These are phyloP conservation scores for Spergularia bocconei DNA, from an alignment of 148 eudicot genomes.

Conservation along the genomic window DNA sequence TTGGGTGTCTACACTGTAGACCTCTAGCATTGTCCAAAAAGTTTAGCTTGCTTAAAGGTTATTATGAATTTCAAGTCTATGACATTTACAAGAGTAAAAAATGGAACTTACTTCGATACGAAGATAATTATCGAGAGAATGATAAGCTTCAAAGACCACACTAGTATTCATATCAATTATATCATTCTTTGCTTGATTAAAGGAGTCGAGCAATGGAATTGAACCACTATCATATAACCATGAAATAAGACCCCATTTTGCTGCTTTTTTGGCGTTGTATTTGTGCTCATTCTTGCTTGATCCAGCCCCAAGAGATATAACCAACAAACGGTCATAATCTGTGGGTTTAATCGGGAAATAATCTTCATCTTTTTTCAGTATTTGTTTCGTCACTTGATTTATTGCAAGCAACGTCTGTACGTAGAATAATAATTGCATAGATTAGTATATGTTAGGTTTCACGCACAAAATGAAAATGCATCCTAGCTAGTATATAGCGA, in stretches of 20 bases:
- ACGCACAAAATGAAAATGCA: too few relatives aligned
- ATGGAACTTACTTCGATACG: constrained; percentile 47
- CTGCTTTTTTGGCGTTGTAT: constrained; percentile 37
- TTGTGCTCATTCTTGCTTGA: constrained; percentile 25
- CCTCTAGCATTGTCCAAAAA: too few relatives aligned
- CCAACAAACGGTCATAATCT: constrained; percentile 37
- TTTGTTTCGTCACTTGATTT: constrained; percentile 47
- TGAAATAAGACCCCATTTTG: constrained; percentile 53
- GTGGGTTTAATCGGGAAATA: constrained; percentile 39
- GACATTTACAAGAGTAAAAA: too few relatives aligned
- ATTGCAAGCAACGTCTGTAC: constrained; percentile 48
- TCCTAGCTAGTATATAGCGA: too few relatives aligned
- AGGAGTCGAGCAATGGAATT: constrained; percentile 37
- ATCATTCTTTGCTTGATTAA: constrained; percentile 34
- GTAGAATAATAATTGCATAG: too few relatives aligned
- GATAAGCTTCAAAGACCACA: constrained; percentile 46
- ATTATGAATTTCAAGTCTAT: too few relatives aligned
- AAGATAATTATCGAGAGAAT: constrained; percentile 43
- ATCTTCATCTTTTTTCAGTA: constrained; percentile 26
- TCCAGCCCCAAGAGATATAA: constrained; percentile 60
- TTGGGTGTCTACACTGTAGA: too few relatives aligned
- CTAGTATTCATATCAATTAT: constrained; percentile 43
- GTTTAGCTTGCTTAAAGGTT: too few relatives aligned
- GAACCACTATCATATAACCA: constrained; percentile 46
- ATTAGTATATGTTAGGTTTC: too few relatives aligned